Evolutionary conservation across 2,329 filamentous ascomycete genomes (phyloP), one percentile per base, ranked within the genome.

Genomic region (Trichoderma sp.): DNA sequence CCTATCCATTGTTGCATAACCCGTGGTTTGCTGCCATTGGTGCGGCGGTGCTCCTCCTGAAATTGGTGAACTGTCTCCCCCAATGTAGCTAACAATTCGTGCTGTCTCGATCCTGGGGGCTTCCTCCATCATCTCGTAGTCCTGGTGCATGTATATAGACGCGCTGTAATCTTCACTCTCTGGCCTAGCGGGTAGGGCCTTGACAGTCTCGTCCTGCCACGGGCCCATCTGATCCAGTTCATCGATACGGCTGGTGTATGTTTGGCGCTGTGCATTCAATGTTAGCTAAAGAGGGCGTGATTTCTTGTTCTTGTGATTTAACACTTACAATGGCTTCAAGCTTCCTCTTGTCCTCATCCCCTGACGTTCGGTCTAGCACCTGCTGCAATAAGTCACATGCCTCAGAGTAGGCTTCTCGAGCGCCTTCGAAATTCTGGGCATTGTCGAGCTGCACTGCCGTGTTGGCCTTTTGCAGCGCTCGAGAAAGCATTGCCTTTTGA

Each of bases 401-500:
- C 82, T 99, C 96, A 12, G 88, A 86, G 79, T 99, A 99, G 15
- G 95, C 94, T 77, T 94, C 90, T 79, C 97, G 91, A 20, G 96
- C 96, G 53, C 93, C 94, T 79, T 95, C 93, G 74, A 96, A 95
- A 78, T 98, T 97, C 77, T 96, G 93, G 15, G 94, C 94, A 87
- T 98, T 98, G 82, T 99, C 96, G 53, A 99, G 88, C 75, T 98
- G 88, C 30, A 99, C 96, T 26, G 96, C 96, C 13, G 93, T 95
- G 78, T 99, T 98, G 64, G 96, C 96, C 82, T 98, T 97, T 79
- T 97, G 92, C 69, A 99, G 84, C 0, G 96, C 96, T 76, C 93
- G 93, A n/a, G 95, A 97, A 43, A 99, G 87, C 95, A 98, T 98
- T 12, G 91, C 93, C 84, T 98, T 98, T 80, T 98, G 92, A 1